Base-by-base conservation (phyloP, 2,329 filamentous ascomycete species). In the Pseudogymnoascus sp. region DNA sequence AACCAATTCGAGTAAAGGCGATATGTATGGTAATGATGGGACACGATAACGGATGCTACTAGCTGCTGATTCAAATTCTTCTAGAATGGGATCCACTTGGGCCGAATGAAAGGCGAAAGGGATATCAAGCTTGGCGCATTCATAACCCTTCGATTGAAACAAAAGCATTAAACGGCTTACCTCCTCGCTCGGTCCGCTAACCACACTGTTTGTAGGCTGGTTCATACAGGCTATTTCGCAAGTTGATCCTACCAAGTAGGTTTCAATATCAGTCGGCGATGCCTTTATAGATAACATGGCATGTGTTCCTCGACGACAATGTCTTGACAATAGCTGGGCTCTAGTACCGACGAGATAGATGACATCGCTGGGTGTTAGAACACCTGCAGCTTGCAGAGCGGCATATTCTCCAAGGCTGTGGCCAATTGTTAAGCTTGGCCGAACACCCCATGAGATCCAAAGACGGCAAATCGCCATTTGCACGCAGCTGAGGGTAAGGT, bases 361-460 rank as follows among this genome's bases (percentile, higher is more conserved):
- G 69, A 86, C 82, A 68, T 90, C 86, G 66, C 81, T 82, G 30
- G 82, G 83, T 18, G 84, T 86, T 26, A 89, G 74, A 12, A 89
- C 85, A 57, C 85, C 86, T 59, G 86, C 84, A 30, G 84, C 79
- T 66, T 87, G 79, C 9, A 90, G 79, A 35, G 86, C 86, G 30
- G 86, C 85, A 65, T 89, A 89, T 70, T 89, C 86, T 59, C 86
- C 86, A 28, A 90, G 74, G 66, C 84, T 88, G 71, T 82, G 81
- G 23, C 81, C 81, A 13, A 82, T 69, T 1, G 82, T 79, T 6
- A 74, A 79, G 15, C 78, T 76, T 5, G 81, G 80, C 33, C 69
- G 72, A 60, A 83, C 72, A 30, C 79, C 79, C 77, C 79, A 81
- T 1, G 77, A 78, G 10, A 62, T 67, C 81, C 80, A 83, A 1